A percentile compares a stretch with the other conserved stretches of the same genome.
These are phyloP conservation scores for Paraconiothyrium sp. DNA, from an alignment of 2,329 filamentous ascomycete genomes.

Conservation along the genomic window DNA sequence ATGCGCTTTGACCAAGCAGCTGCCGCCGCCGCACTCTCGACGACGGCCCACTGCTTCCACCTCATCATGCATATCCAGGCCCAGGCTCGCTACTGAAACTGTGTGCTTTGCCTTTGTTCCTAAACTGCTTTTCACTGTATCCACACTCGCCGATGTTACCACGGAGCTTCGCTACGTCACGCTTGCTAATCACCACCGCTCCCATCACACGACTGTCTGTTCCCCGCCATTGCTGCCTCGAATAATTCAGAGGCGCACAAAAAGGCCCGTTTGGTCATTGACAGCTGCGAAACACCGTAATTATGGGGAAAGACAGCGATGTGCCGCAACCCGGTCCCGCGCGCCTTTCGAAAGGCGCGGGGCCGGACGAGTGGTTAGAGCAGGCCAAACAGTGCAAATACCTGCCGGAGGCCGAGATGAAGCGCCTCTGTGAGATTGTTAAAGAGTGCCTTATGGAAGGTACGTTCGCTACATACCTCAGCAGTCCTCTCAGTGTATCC, in stretches of 20 bases:
- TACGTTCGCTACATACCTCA: slow-evolving; percentile 50
- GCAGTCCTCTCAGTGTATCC: slow-evolving; percentile 5
- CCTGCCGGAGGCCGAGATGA: slow-evolving; percentile 95
- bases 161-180: slow-evolving; percentile 37
- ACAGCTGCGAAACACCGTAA: not conserved
- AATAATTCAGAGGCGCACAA: not conserved
- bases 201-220: slow-evolving; percentile 39
- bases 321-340: slow-evolving; percentile 93
- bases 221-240: slow-evolving; percentile 19
- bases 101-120: slow-evolving; percentile 10
- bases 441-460: slow-evolving; percentile 99
- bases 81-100: slow-evolving; percentile 13
- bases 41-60: slow-evolving; percentile 17
- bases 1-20: slow-evolving; percentile 24
- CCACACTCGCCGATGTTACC: slow-evolving; percentile 30
- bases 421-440: slow-evolving; percentile 97
- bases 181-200: slow-evolving; percentile 37
- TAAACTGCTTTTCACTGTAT: slow-evolving; percentile 14
- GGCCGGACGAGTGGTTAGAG: slow-evolving; percentile 94
- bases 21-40: slow-evolving; percentile 17
- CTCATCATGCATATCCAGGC: slow-evolving; percentile 28
- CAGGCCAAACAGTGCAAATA: slow-evolving; percentile 98
- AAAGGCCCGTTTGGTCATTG: slow-evolving; percentile 6
- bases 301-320: slow-evolving; percentile 63
- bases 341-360: slow-evolving; percentile 81